These are phyloP conservation scores for Osmanthus fragrans DNA, from an alignment of 257 asterid genomes.

Conservation along the genomic window DNA sequence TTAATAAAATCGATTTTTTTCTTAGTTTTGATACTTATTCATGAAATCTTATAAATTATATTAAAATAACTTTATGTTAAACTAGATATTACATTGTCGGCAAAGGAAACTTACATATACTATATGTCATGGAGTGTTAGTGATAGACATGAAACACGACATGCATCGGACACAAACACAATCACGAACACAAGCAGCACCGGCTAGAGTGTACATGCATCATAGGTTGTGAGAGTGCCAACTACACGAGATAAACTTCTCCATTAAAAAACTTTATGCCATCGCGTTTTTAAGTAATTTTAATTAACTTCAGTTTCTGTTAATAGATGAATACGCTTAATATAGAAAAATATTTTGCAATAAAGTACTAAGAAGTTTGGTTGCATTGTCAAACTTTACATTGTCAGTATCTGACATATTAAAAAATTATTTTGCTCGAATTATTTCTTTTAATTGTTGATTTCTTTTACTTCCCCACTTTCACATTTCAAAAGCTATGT, in stretches of 20 bases:
- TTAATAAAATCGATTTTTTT: no score
- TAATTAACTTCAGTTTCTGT: neutral
- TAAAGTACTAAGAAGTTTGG: neutral
- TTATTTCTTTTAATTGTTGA: neutral
- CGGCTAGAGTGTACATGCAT: neutral
- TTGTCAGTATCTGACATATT: neutral
- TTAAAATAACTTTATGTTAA: no score
- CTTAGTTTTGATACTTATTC: no score
- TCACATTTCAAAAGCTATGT: neutral
- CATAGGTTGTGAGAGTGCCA: neutral
- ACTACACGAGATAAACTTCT: neutral
- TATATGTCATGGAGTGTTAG: no score
- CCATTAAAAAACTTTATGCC: neutral
- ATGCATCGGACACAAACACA: no score
- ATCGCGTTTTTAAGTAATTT: neutral
- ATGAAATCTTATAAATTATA: no score
- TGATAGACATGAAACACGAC: no score
- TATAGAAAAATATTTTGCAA: neutral
- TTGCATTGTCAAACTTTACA: neutral
- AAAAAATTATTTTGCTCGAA: neutral
- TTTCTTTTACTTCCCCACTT: neutral
- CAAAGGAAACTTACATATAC: no score
- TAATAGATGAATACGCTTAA: neutral
- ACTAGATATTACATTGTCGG: no score
- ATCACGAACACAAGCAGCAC: no score